These are phyloP conservation scores for Phytophthora citrophthora DNA, from an alignment of 352 stramenopile genomes.

Conservation along the genomic window DNA sequence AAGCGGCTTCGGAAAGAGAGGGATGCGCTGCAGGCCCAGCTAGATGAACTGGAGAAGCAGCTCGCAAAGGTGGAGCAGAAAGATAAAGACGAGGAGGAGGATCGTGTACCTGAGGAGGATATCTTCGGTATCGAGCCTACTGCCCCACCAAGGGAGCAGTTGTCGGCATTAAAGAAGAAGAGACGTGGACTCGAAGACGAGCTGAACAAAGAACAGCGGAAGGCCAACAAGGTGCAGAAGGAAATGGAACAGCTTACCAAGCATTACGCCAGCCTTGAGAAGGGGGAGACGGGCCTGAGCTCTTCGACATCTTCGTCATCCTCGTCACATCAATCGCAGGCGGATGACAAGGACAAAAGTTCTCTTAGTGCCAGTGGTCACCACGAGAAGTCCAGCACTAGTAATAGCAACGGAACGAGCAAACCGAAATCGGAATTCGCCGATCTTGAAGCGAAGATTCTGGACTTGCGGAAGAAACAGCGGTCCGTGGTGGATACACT, in stretches of 20 bases:
- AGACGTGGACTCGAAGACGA: slow-evolving; percentile 81
- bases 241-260: slow-evolving; percentile 89
- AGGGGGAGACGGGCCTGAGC: slow-evolving; percentile 43
- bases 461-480: slow-evolving; percentile 83
- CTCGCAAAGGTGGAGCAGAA: slow-evolving; percentile 66
- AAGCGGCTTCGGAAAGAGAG: slow-evolving; percentile 85
- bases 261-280: slow-evolving; percentile 56
- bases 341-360: slow-evolving; percentile 40
- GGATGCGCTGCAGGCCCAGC: slow-evolving; percentile 60
- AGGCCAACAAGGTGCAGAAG: slow-evolving; percentile 73
- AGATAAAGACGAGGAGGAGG: slow-evolving; percentile 52
- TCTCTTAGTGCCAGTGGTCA: slow-evolving; percentile 18
- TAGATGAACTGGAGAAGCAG: slow-evolving; percentile 78
- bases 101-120: slow-evolving; percentile 73
- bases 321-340: slow-evolving; percentile 44
- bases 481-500: slow-evolving; percentile 73
- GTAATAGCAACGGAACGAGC: slow-evolving; percentile 25
- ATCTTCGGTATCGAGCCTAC: slow-evolving; percentile 81
- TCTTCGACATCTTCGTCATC: slow-evolving; percentile 46
- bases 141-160: slow-evolving; percentile 57
- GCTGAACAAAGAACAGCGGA: slow-evolving; percentile 80
- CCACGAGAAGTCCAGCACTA: slow-evolving; percentile 35
- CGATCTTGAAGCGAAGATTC: slow-evolving; percentile 72
- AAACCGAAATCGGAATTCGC: slow-evolving; percentile 59
- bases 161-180: slow-evolving; percentile 71